A percentile compares a stretch with the other conserved stretches of the same genome.
phyloP scores from a whole-genome alignment of 345 rosid genomes.

The Gossypium stocksii region DNA sequence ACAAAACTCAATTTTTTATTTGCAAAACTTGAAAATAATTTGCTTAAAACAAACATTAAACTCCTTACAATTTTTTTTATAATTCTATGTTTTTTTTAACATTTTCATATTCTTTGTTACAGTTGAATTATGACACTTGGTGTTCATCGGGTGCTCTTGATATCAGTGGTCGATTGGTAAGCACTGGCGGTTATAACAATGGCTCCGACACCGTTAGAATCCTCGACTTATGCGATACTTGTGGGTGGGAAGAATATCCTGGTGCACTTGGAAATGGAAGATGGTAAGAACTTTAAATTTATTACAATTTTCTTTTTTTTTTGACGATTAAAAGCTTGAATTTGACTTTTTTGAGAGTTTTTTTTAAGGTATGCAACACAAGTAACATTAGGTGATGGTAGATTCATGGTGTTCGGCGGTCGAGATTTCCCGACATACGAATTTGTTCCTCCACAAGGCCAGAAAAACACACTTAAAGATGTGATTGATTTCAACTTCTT shows the following conservation, averaged over 20 bases:
- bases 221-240: conserved; percentile 28
- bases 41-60: neutral
- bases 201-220: conserved; percentile 67
- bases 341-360: too few species aligned
- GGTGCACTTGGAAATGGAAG: conserved; percentile 54
- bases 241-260: conserved; percentile 71
- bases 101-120: neutral
- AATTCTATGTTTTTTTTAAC: neutral
- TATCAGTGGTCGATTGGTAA: conserved; percentile 54
- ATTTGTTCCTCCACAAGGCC: conserved; percentile 60
- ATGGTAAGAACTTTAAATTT: conserved; percentile 36
- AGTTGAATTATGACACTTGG: conserved; percentile 88
- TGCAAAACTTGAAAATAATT: neutral
- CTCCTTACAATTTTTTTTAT: neutral
- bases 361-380: conserved; percentile 61
- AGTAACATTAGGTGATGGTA: conserved; percentile 63
- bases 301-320: too few species aligned
- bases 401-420: conserved; percentile 77
- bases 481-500: conserved; percentile 43
- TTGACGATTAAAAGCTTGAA: too few species aligned
- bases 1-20: too few species aligned
- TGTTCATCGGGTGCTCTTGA: conserved; percentile 90
- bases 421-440: conserved; percentile 67
- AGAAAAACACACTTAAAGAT: conserved; percentile 29
- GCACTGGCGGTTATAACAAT: conserved; percentile 66